phyloP scores from a whole-genome alignment of 2,329 filamentous ascomycete species.

The Penicillium sp. region DNA sequence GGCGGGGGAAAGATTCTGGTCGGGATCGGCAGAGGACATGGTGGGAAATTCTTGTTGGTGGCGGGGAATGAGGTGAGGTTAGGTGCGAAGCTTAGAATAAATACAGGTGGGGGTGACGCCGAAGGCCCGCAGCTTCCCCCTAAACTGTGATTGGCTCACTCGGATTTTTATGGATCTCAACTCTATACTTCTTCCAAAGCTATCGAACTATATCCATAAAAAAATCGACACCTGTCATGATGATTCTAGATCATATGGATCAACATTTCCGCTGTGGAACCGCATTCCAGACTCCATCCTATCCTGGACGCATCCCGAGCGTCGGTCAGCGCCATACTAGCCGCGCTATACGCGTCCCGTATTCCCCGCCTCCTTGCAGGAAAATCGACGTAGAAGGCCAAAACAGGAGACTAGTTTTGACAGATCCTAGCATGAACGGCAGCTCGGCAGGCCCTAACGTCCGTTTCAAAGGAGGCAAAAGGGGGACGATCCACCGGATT shows the following conservation, averaged over 20 bases:
- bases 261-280: not conserved
- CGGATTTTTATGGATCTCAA: not conserved
- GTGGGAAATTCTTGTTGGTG: constrained; percentile 4
- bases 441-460: not conserved
- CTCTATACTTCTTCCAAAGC: not conserved
- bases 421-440: constrained; percentile 9
- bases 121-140: not conserved
- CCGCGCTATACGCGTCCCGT: constrained; percentile 21
- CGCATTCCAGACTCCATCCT: not conserved
- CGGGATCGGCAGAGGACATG: constrained; percentile 35
- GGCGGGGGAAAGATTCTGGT: constrained; percentile 30
- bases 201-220: not conserved
- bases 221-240: not conserved
- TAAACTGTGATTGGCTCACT: not conserved
- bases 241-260: not conserved
- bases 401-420: constrained; percentile 9
- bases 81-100: not conserved
- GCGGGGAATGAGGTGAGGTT: not conserved
- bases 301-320: not conserved
- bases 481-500: not conserved
- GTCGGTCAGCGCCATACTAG: constrained; percentile 5
- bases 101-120: not conserved
- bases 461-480: constrained; percentile 4
- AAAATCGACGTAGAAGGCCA: constrained; percentile 9
- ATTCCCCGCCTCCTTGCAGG: constrained; percentile 14